phyloP scores from a whole-genome alignment of 108 stramenopile genomes.

The Hondaea fermentalgiana region DNA sequence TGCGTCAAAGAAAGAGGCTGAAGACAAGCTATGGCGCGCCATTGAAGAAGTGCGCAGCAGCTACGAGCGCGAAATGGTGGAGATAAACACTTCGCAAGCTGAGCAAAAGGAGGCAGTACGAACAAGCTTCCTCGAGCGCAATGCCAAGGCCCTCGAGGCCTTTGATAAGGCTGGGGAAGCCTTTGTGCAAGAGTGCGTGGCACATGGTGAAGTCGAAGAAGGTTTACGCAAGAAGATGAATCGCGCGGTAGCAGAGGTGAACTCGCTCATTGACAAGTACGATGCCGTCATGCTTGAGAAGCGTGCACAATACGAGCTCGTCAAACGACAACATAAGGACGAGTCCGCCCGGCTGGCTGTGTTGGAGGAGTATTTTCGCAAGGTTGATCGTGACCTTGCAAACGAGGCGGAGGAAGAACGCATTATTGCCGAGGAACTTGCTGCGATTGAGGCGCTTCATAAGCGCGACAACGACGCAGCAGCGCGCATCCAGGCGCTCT shows the following conservation, averaged over 20 bases:
- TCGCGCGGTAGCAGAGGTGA: background rate
- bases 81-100: background rate
- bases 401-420: constrained; percentile 8
- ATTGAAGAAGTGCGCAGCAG: background rate
- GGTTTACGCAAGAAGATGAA: background rate
- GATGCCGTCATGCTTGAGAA: background rate
- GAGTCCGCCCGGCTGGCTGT: background rate
- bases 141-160: background rate
- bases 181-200: background rate
- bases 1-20: background rate
- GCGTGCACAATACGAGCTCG: background rate
- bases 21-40: background rate
- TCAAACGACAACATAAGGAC: background rate
- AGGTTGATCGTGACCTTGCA: background rate
- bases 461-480: background rate
- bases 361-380: background rate
- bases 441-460: background rate
- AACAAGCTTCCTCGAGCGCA: background rate
- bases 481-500: constrained; percentile 12
- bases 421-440: background rate
- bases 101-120: background rate
- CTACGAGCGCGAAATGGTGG: background rate
- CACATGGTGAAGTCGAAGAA: background rate
- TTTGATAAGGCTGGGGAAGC: background rate
- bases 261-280: background rate